These are phyloP conservation scores for Lepidium sativum DNA, from an alignment of 345 rosid species.

Conservation along the genomic window DNA sequence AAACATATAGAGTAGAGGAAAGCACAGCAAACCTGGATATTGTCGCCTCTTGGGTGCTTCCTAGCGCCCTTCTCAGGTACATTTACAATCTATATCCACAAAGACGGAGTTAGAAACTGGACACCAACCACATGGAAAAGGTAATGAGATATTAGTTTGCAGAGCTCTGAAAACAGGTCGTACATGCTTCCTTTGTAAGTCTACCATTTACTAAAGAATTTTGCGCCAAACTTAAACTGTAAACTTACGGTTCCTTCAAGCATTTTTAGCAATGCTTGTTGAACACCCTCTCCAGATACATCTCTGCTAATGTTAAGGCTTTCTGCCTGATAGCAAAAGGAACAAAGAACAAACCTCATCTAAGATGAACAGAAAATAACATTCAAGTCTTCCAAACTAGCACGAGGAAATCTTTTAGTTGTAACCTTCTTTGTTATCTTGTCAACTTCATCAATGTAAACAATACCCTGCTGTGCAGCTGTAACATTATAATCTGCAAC, in stretches of 20 bases:
- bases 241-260: constrained; percentile 96
- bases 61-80: constrained; percentile 99
- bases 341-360: background rate
- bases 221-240: background rate
- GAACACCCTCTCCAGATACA: constrained; percentile 99
- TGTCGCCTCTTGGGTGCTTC: constrained; percentile 98
- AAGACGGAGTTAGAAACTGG: constrained; percentile 4
- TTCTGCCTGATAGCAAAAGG: constrained; percentile 62
- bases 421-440: constrained; percentile 94
- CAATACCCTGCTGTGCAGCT: constrained; percentile 99
- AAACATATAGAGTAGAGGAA: constrained; percentile 6
- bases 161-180: background rate
- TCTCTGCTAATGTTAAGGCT: constrained; percentile 96
- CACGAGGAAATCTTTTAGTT: background rate
- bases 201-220: background rate
- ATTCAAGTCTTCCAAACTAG: constrained; percentile 1
- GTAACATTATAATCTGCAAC: constrained; percentile 93
- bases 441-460: constrained; percentile 97
- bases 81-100: constrained; percentile 67
- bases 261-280: constrained; percentile 96
- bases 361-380: background rate
- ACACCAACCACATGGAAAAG: background rate
- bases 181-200: background rate
- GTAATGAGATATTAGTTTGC: background rate
- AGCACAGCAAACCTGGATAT: constrained; percentile 77